A percentile compares a stretch with the other conserved stretches of the same genome.
Conservation (phyloP, 2,329 filamentous ascomycete species). For the Alternaria burnsii region DNA sequence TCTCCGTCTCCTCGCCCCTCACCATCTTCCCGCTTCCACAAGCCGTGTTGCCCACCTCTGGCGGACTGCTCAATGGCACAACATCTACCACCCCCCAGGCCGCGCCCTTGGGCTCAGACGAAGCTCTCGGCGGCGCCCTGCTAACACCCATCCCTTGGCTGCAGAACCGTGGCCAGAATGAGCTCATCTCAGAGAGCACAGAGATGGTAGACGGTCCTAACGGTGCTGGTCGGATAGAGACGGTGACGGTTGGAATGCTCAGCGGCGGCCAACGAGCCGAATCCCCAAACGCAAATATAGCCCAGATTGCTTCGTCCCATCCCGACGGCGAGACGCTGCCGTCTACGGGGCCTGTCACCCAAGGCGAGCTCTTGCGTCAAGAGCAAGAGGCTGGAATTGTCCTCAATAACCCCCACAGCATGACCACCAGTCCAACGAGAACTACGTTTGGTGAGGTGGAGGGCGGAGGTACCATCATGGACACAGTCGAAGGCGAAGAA, state of each 20-base stretch:
- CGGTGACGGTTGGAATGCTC: slow-evolving; percentile 74
- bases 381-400: slow-evolving; percentile 85
- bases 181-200: slow-evolving; percentile 76
- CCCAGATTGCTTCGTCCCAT: slow-evolving; percentile 45
- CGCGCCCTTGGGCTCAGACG: slow-evolving; percentile 75
- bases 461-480: slow-evolving; percentile 41
- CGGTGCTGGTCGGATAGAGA: slow-evolving; percentile 80
- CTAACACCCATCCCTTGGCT: slow-evolving; percentile 96
- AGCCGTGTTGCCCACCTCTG: slow-evolving; percentile 61
- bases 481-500: slow-evolving; percentile 59
- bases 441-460: slow-evolving; percentile 39
- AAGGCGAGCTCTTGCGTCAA: slow-evolving; percentile 85
- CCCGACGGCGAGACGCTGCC: slow-evolving; percentile 49
- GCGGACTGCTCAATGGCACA: slow-evolving; percentile 68
- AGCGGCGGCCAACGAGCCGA: slow-evolving; percentile 24
- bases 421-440: slow-evolving; percentile 38
- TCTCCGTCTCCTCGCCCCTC: slow-evolving; percentile 85
- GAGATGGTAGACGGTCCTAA: slow-evolving; percentile 84
- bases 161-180: slow-evolving; percentile 58
- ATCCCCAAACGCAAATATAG: slow-evolving; percentile 15
- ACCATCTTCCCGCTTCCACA: slow-evolving; percentile 84
- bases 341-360: slow-evolving; percentile 61
- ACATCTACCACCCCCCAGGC: slow-evolving; percentile 53
- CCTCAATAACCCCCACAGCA: slow-evolving; percentile 58
- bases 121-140: slow-evolving; percentile 86